Base-by-base conservation (phyloP, 2,329 filamentous ascomycete species). In the Colletotrichum sidae region DNA sequence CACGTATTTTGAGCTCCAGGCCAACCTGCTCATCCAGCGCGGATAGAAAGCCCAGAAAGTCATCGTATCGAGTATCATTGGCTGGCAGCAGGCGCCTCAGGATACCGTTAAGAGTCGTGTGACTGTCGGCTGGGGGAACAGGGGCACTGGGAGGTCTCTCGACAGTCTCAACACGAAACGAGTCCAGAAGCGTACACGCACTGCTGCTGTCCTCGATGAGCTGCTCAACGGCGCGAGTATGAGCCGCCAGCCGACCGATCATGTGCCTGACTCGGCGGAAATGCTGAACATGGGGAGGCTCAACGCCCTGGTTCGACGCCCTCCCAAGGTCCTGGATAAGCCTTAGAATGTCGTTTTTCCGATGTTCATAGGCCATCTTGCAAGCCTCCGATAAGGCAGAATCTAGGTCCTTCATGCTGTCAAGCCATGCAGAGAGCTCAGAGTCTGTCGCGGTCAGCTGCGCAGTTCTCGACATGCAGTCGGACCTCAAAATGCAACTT, bases 171-270 rank as follows among this genome's bases (percentile, higher is more conserved):
- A 80, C 72, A 2, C 70, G 45, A 55, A 70, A 77, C 8, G 68
- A 60, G 17, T 74, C 69, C 1, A 84, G 69, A 1, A 83, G 44
- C 2, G 73, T 56, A 2, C 65, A 64, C 8, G 84, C 41, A 10
- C 66, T 62, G 3, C 51, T 52, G 2, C 73, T 70, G 55, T 79
- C 75, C 7, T 73, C 67, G 2, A 84, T 53, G 1, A 86, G 72
- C 8, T 77, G 67, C 4, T 74, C 73, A 0, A 76, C 71, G 1
- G 79, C 77, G 9, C 80, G 76, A 2, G 81, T 70, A 55, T 80
- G 79, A 25, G 80, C 71, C n/a, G 78, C 79, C 2, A 86, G 69
- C 1, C 83, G 75, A 2, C 83, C 82, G 8, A 86, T 70, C 39
- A 75, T 74, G 68, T 86, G 84, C 5, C 73, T 71, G 6, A 78